Conservation (phyloP, 352 stramenopile genomes). For the Hyaloperonospora brassicae region DNA sequence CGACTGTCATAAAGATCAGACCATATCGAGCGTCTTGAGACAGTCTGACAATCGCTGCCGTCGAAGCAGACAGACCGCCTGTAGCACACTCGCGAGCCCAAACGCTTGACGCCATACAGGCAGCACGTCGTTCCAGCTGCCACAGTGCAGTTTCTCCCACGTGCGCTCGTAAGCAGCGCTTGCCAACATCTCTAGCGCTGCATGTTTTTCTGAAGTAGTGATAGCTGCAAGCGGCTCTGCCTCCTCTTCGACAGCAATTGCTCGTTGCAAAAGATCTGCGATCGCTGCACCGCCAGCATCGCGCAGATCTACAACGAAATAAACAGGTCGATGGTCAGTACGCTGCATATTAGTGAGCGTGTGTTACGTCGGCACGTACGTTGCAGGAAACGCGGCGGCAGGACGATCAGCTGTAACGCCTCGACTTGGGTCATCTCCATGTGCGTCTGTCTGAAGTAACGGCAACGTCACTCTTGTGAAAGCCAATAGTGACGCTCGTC, state of each 20-base stretch:
- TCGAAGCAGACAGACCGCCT: slow-evolving; percentile 31
- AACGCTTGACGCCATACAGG: slow-evolving; percentile 57
- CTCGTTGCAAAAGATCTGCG: slow-evolving; percentile 32
- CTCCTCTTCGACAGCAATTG: slow-evolving; percentile 4
- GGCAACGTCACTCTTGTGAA: slow-evolving; percentile 1
- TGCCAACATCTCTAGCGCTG: slow-evolving; percentile 11
- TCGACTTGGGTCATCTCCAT: not conserved
- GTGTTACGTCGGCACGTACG: slow-evolving; percentile 10
- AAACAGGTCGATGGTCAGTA: not conserved
- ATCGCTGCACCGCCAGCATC: slow-evolving; percentile 37
- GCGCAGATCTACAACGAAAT: slow-evolving; percentile 26
- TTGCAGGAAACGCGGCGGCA: slow-evolving; percentile 19
- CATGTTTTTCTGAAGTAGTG: not conserved
- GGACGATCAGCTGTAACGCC: slow-evolving; percentile 1
- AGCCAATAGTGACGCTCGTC: slow-evolving; percentile 1
- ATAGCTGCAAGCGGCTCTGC: slow-evolving; percentile 1
- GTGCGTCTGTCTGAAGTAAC: not conserved
- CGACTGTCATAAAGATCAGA: slow-evolving; percentile 16
- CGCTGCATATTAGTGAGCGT: not conserved
- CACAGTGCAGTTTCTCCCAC: slow-evolving; percentile 72
- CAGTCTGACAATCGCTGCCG: slow-evolving; percentile 22
- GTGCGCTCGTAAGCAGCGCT: slow-evolving; percentile 43
- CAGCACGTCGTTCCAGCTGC: slow-evolving; percentile 55
- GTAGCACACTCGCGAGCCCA: slow-evolving; percentile 41
- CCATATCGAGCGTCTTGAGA: slow-evolving; percentile 55